Percentiles rank a stretch among this genome's conserved stretches.
These are phyloP conservation scores for Paratrypanosoma confusum DNA, from an alignment of 208 protist genomes.

Conservation along the genomic window DNA sequence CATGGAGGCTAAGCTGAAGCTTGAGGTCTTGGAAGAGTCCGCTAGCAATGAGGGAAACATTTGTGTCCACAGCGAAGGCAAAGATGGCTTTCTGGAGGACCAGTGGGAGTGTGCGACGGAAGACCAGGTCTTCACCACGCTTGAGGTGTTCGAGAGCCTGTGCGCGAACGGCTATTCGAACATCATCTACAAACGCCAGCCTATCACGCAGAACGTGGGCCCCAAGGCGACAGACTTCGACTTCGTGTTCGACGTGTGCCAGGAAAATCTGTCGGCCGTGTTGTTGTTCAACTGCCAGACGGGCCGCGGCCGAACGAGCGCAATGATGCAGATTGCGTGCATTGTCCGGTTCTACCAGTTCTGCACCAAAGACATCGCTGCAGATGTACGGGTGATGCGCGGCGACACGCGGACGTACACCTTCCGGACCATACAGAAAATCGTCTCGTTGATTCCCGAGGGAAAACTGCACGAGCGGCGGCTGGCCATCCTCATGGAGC, in stretches of 20 bases:
- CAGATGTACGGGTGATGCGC: slow-evolving; percentile 56
- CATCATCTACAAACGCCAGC: slow-evolving; percentile 52
- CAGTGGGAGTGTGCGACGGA: slow-evolving; percentile 73
- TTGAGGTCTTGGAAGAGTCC: slow-evolving; percentile 75
- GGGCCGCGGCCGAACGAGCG: slow-evolving; percentile 63
- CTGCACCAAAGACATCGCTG: slow-evolving; percentile 55
- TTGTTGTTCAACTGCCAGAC: slow-evolving; percentile 84
- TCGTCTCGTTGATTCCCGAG: slow-evolving; percentile 79
- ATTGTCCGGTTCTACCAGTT: slow-evolving; percentile 85
- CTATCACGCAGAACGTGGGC: slow-evolving; percentile 72
- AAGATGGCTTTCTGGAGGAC: slow-evolving; percentile 63
- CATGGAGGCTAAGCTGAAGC: slow-evolving; percentile 76
- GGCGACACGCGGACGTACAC: slow-evolving; percentile 25
- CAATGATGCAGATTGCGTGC: slow-evolving; percentile 80
- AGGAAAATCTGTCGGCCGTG: slow-evolving; percentile 59
- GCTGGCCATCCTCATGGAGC: slow-evolving; percentile 61
- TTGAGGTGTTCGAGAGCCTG: slow-evolving; percentile 39
- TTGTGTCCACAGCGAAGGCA: slow-evolving; percentile 55
- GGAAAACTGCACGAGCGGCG: slow-evolving; percentile 80
- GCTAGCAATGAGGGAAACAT: slow-evolving; percentile 77
- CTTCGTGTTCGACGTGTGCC: slow-evolving; percentile 69
- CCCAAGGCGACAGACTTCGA: slow-evolving; percentile 76
- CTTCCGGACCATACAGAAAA: slow-evolving; percentile 79
- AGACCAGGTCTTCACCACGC: slow-evolving; percentile 43
- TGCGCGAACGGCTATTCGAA: too few relatives aligned